These are phyloP conservation scores for Mycena albidolilacea DNA, from an alignment of 768 basidiomycete genomes.

Conservation along the genomic window DNA sequence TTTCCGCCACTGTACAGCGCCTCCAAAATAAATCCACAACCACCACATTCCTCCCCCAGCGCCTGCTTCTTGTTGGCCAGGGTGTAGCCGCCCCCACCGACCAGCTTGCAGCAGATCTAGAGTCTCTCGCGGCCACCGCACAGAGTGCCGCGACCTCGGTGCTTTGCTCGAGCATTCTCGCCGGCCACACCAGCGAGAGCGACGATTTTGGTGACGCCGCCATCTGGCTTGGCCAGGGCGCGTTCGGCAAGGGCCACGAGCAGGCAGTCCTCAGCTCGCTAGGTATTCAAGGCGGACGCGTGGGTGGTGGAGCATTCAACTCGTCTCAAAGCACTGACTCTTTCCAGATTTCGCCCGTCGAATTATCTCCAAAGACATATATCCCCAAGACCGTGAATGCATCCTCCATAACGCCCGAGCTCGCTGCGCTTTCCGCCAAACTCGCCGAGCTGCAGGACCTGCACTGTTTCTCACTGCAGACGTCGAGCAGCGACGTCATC, in stretches of 20 bases:
- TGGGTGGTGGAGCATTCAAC: conserved; percentile 26
- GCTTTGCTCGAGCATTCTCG: conserved; percentile 67
- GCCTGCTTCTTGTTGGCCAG: conserved; percentile 7
- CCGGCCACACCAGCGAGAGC: conserved; percentile 67
- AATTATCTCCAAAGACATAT: conserved; percentile 23
- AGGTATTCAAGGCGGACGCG: conserved; percentile 44
- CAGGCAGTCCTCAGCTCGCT: conserved; percentile 55
- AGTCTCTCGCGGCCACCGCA: conserved; percentile 55
- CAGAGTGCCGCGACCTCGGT: conserved; percentile 56
- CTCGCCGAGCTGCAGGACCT: conserved; percentile 39
- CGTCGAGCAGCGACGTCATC: conserved; percentile 46
- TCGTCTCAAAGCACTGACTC: background rate
- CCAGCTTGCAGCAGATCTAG: conserved; percentile 37
- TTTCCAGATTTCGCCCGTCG: conserved; percentile 30
- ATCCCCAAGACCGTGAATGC: conserved; percentile 40
- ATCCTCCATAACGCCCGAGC: conserved; percentile 23
- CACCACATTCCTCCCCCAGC: conserved; percentile 26
- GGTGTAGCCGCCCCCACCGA: conserved; percentile 6
- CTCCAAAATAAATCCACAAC: conserved; percentile 7
- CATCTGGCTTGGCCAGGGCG: conserved; percentile 65
- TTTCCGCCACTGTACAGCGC: conserved; percentile 33
- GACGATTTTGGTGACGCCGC: conserved; percentile 71
- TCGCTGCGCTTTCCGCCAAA: conserved; percentile 18
- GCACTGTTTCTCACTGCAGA: conserved; percentile 47
- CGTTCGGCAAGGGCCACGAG: conserved; percentile 57